phyloP scores from a whole-genome alignment of 345 rosid species.

The Brassica rapa region DNA sequence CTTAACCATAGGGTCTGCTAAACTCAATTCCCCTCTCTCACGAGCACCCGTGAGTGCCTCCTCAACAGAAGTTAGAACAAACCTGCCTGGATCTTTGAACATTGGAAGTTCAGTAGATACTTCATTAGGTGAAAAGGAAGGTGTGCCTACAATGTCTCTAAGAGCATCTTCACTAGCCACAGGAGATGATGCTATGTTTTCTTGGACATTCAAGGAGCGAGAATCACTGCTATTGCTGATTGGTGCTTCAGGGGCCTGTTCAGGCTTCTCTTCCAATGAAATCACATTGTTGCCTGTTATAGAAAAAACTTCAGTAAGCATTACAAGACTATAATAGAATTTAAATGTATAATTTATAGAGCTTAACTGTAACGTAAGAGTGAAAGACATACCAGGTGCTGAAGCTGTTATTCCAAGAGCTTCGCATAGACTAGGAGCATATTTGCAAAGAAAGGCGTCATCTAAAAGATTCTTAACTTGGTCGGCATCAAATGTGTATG shows the following conservation, averaged over 20 bases:
- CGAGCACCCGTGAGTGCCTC: conserved; percentile 18
- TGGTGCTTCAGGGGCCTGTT: conserved; percentile 20
- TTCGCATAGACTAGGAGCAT: conserved; percentile 37
- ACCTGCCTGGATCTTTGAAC: conserved; percentile 6
- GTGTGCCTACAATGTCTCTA: conserved; percentile 7
- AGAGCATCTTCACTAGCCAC: conserved; percentile 29
- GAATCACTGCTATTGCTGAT: conserved; percentile 5
- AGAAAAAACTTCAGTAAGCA: not conserved
- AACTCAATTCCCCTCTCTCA: conserved; percentile 26
- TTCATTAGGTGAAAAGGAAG: conserved; percentile 30
- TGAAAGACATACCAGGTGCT: conserved; percentile 35
- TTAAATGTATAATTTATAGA: not conserved
- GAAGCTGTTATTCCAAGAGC: conserved; percentile 43
- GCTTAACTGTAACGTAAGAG: too few species aligned
- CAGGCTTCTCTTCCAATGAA: conserved; percentile 11
- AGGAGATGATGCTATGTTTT: conserved; percentile 16
- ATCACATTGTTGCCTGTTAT: conserved; percentile 8
- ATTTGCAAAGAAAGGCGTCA: conserved; percentile 38
- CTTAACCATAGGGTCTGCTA: conserved; percentile 25
- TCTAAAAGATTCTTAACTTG: conserved; percentile 42
- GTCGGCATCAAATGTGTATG: conserved; percentile 32
- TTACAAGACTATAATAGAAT: not conserved
- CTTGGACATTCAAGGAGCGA: conserved; percentile 15
- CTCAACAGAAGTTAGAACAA: conserved; percentile 17
- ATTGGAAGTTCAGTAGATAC: conserved; percentile 16